Conservation (phyloP, 306 rosid species). For the Dalbergia cultrata region DNA sequence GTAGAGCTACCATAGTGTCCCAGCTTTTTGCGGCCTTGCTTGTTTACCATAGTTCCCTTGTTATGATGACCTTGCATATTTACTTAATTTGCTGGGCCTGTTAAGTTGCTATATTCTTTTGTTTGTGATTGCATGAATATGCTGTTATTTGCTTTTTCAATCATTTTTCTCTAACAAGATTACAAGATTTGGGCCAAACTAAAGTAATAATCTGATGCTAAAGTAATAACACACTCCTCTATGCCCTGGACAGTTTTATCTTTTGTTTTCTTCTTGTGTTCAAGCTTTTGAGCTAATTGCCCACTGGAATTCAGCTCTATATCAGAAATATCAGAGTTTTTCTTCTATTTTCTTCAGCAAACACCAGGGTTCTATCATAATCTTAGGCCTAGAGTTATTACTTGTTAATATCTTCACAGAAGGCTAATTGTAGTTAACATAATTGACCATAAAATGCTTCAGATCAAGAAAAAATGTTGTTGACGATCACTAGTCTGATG, state of each 20-base stretch:
- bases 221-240: no score
- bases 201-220: slow-evolving; percentile 11
- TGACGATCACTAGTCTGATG: slow-evolving; percentile 22
- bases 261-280: no score
- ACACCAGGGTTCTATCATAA: no score
- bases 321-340: no score
- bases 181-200: slow-evolving; percentile 36
- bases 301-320: no score
- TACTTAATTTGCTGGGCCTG: background rate
- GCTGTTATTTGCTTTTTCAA: slow-evolving; percentile 21
- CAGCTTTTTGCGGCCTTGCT: slow-evolving; percentile 19
- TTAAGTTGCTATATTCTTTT: slow-evolving; percentile 14
- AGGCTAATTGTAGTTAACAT: slow-evolving; percentile 19
- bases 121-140: slow-evolving; percentile 24
- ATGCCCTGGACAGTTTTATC: no score
- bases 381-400: slow-evolving; percentile 16
- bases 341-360: no score
- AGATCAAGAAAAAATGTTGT: slow-evolving; percentile 6
- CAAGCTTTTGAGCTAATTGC: no score
- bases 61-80: background rate
- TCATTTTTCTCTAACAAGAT: slow-evolving; percentile 17
- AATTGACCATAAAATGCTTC: slow-evolving; percentile 14
- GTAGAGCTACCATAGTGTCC: slow-evolving; percentile 53
- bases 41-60: slow-evolving; percentile 29
- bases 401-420: slow-evolving; percentile 9